Conservation (phyloP, 768 basidiomycete genomes). For the Amanita subjunquillea region DNA sequence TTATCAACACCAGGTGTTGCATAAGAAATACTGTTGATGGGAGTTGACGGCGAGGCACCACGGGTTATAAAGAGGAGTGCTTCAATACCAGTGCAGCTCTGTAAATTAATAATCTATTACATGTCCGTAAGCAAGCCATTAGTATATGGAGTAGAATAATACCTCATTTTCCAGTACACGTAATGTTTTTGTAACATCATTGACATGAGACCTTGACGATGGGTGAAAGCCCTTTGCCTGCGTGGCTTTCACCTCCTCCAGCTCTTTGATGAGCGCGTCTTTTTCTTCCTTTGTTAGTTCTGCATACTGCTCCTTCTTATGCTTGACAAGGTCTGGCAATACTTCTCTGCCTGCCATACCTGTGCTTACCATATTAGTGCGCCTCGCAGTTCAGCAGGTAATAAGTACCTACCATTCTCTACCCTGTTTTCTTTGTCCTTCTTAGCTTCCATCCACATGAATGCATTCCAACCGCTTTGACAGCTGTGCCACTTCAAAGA, state of each 20-base stretch:
- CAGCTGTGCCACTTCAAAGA: not conserved
- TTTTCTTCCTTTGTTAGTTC: constrained; percentile 1
- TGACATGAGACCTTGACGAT: constrained; percentile 5
- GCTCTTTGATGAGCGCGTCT: constrained; percentile 4
- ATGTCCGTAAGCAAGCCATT: not conserved
- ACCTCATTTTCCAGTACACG: constrained; percentile 8
- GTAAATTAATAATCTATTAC: constrained; percentile 9
- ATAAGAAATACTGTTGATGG: constrained; percentile 6
- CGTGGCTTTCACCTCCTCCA: constrained; percentile 7
- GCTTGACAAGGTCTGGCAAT: constrained; percentile 4
- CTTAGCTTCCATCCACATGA: constrained; percentile 5
- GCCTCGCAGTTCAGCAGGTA: not conserved
- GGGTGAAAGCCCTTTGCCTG: constrained; percentile 4
- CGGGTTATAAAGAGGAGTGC: constrained; percentile 8
- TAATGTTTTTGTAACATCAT: constrained; percentile 9
- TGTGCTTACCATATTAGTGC: too few species aligned
- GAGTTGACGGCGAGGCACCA: constrained; percentile 6
- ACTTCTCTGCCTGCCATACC: not conserved
- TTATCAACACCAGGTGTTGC: constrained; percentile 9
- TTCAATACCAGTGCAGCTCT: constrained; percentile 9
- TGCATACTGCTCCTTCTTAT: not conserved
- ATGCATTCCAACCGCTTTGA: constrained; percentile 7
- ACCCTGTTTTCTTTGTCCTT: not conserved
- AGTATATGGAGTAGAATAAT: not conserved
- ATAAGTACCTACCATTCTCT: not conserved